Evolutionary conservation across 1,284 basidiomycete genomes (phyloP).

Genomic region (Marasmius fiardii): DNA sequence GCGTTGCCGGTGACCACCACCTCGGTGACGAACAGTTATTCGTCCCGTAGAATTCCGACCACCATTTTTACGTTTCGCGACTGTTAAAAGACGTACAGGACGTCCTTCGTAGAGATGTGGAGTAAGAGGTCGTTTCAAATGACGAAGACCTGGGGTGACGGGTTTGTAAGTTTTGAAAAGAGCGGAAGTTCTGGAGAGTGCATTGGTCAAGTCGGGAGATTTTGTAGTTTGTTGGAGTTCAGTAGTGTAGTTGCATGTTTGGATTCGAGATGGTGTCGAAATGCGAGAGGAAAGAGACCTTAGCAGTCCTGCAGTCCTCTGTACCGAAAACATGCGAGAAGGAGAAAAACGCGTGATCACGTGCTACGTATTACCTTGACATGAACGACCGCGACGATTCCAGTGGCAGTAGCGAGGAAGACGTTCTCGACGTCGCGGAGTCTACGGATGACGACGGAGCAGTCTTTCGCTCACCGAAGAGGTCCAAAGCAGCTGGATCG

Average conservation of each 20-base stretch:
- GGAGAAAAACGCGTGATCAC: constrained; percentile 1
- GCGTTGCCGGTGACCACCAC: constrained; percentile 89
- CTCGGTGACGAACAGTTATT: constrained; percentile 87
- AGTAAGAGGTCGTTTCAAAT: constrained; percentile 80
- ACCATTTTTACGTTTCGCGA: constrained; percentile 81
- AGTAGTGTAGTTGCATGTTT: constrained; percentile 34
- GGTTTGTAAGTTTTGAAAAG: constrained; percentile 92
- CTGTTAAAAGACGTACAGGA: constrained; percentile 82
- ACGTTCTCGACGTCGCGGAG: neutral
- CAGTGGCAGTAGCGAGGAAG: neutral
- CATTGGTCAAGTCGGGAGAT: constrained; percentile 26
- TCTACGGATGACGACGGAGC: neutral
- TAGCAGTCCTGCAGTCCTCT: constrained; percentile 31
- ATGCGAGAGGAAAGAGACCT: constrained; percentile 19
- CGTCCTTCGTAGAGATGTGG: constrained; percentile 82
- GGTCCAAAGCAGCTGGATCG: neutral
- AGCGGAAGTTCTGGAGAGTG: constrained; percentile 41
- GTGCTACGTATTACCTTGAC: neutral
- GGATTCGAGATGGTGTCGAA: constrained; percentile 10
- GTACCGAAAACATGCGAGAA: constrained; percentile 16
- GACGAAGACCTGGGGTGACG: constrained; percentile 83
- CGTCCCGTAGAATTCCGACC: constrained; percentile 84
- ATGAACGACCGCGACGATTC: constrained; percentile 2
- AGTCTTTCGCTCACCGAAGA: neutral
- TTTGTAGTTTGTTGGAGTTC: constrained; percentile 30